These are phyloP conservation scores for Clonostachys byssicola DNA, from an alignment of 2,329 filamentous ascomycete species.

Conservation along the genomic window DNA sequence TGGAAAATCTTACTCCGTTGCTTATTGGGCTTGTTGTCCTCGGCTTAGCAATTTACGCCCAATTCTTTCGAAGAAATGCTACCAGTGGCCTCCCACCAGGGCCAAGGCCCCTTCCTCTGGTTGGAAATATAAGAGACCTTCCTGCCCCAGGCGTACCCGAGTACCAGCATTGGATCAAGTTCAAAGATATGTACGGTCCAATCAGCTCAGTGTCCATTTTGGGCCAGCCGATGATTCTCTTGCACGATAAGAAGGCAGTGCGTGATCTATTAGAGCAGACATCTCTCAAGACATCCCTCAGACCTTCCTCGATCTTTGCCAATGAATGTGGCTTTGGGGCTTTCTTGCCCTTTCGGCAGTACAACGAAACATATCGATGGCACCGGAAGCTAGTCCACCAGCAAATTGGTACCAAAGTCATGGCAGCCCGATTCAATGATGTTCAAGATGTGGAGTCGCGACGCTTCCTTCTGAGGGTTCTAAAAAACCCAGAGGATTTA, in stretches of 20 bases:
- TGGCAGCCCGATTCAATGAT: neutral
- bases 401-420: neutral
- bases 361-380: neutral
- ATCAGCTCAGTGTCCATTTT: conserved; percentile 14
- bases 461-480: conserved; percentile 1
- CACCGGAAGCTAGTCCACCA: conserved; percentile 1
- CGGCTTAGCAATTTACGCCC: no score
- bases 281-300: conserved; percentile 7
- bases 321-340: neutral
- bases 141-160: conserved; percentile 23
- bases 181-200: conserved; percentile 23
- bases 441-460: conserved; percentile 4
- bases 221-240: conserved; percentile 30
- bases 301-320: conserved; percentile 1
- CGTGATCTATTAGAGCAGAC: conserved; percentile 23
- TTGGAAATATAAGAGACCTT: conserved; percentile 43
- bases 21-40: no score
- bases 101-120: conserved; percentile 26
- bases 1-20: no score
- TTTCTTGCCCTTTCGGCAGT: neutral
- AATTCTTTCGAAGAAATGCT: neutral
- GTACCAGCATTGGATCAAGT: conserved; percentile 25
- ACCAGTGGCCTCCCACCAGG: conserved; percentile 11
- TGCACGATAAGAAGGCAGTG: conserved; percentile 29
- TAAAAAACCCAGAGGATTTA: conserved; percentile 1